phyloP scores from a whole-genome alignment of 83 land plant genomes.

The Diphasiastrum complanatum region DNA sequence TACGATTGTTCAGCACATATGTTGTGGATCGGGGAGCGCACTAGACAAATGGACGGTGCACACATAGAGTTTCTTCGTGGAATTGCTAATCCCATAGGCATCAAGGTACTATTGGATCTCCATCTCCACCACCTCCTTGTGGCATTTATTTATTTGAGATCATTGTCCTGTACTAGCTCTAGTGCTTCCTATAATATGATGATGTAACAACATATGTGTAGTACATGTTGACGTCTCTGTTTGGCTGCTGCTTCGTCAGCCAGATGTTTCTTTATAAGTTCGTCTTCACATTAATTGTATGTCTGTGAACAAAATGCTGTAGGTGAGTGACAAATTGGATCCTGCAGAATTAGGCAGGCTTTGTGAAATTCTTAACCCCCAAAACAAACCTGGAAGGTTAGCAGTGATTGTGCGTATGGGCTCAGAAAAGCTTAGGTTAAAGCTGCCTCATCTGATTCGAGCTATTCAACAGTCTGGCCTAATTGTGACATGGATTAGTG shows the following conservation, averaged over 20 bases:
- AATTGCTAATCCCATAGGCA: constrained; percentile 9
- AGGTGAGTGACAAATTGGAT: constrained; percentile 2
- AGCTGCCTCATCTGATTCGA: not conserved
- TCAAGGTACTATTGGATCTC: too few relatives aligned
- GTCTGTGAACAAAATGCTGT: too few relatives aligned
- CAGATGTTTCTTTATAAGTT: too few relatives aligned
- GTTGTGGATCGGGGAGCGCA: constrained; percentile 13
- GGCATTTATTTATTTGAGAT: too few relatives aligned
- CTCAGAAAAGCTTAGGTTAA: not conserved
- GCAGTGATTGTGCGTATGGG: not conserved
- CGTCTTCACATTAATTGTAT: too few relatives aligned
- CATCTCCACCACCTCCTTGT: too few relatives aligned
- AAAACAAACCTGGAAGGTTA: constrained; percentile 1
- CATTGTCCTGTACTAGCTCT: too few relatives aligned
- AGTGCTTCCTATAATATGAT: too few relatives aligned
- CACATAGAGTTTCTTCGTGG: constrained; percentile 11
- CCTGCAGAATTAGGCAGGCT: not conserved
- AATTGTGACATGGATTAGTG: not conserved
- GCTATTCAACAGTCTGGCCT: not conserved
- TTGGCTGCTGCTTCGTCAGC: too few relatives aligned
- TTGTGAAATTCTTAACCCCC: not conserved
- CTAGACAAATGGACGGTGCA: constrained; percentile 10
- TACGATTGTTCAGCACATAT: constrained; percentile 14
- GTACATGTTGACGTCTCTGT: too few relatives aligned
- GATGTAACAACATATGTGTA: too few relatives aligned